Percentiles rank a stretch among this genome's conserved stretches.
Evolutionary conservation across 306 rosid genomes (phyloP).

Genomic region (Ormosia semicastrata): DNA sequence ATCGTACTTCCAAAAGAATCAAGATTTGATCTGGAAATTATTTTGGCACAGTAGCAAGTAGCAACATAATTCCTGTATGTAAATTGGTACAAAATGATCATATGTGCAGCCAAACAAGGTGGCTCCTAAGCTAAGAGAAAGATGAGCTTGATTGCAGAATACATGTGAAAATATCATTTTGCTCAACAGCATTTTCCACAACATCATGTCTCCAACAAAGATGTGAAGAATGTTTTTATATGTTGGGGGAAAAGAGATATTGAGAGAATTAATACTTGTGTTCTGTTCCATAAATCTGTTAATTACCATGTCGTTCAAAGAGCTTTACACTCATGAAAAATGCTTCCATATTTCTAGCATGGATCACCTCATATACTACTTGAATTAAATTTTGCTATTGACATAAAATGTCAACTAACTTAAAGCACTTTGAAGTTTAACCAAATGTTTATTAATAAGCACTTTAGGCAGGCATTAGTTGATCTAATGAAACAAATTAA

Average conservation of each 20-base stretch:
- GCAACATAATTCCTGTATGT: background rate
- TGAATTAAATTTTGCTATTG: background rate
- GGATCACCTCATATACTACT: background rate
- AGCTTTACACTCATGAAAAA: background rate
- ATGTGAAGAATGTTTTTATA: too few relatives aligned
- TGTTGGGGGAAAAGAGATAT: background rate
- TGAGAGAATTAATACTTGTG: background rate
- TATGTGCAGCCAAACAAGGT: background rate
- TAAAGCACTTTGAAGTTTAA: background rate
- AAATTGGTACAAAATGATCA: background rate
- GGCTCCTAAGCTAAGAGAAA: too few relatives aligned
- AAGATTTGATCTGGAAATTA: background rate
- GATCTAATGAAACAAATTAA: background rate
- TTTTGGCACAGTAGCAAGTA: too few relatives aligned
- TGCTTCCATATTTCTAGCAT: background rate
- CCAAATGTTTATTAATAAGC: background rate
- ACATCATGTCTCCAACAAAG: background rate
- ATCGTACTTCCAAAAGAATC: background rate
- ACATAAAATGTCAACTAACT: background rate
- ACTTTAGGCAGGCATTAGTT: background rate
- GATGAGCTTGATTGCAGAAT: background rate
- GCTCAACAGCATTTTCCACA: background rate
- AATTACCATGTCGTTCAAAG: too few relatives aligned
- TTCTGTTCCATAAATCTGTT: background rate
- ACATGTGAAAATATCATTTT: background rate